Conservation (phyloP, 2,329 filamentous ascomycete genomes). For the Claviceps sp. region DNA sequence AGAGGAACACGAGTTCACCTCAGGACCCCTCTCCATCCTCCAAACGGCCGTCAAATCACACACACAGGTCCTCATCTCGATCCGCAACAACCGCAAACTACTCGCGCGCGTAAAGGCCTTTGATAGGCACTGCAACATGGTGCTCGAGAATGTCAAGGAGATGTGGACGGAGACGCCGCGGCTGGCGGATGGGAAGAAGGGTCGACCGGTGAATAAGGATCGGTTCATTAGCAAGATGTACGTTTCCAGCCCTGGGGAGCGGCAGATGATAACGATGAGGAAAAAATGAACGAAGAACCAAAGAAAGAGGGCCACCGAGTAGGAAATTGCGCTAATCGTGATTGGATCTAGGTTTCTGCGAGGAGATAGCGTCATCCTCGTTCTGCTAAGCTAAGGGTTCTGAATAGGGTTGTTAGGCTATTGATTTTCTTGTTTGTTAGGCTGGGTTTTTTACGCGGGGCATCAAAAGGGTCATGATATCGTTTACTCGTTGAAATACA, state of each 20-base stretch:
- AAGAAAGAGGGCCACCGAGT: no score
- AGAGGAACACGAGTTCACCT: conserved; percentile 42
- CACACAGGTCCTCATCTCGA: conserved; percentile 91
- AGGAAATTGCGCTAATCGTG: neutral
- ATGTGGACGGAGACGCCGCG: conserved; percentile 97
- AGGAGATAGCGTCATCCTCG: conserved; percentile 78
- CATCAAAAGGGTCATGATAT: neutral
- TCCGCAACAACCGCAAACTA: conserved; percentile 96
- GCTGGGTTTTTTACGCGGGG: neutral
- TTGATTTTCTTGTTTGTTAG: neutral
- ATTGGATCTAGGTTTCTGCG: conserved; percentile 55
- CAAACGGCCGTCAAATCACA: conserved; percentile 93
- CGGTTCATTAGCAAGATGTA: conserved; percentile 96
- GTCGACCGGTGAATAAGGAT: conserved; percentile 89
- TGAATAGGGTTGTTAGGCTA: neutral
- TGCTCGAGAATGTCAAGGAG: conserved; percentile 84
- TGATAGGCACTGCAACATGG: conserved; percentile 98
- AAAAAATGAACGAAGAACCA: neutral
- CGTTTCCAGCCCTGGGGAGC: neutral
- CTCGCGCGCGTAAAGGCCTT: conserved; percentile 97
- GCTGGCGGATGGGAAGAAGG: conserved; percentile 74
- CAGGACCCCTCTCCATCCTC: conserved; percentile 64
- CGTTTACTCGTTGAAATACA: no score
- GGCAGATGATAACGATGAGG: neutral
- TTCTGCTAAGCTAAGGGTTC: conserved; percentile 55